phyloP scores from a whole-genome alignment of 495 filamentous ascomycete genomes.

The Halenospora varia region DNA sequence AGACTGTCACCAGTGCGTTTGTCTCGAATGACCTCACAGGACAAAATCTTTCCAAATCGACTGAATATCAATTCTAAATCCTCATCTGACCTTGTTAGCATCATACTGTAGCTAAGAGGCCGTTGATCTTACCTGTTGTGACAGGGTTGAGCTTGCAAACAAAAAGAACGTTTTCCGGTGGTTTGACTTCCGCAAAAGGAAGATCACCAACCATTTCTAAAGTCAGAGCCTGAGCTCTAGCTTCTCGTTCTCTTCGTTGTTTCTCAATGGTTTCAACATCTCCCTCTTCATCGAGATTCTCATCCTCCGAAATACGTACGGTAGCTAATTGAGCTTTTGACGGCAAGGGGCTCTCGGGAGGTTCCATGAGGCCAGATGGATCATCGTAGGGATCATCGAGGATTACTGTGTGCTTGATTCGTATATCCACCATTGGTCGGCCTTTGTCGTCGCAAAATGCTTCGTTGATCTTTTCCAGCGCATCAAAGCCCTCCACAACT shows the following conservation, averaged over 20 bases:
- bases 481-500: constrained; percentile 90
- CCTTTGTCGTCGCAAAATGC: constrained; percentile 81
- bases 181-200: constrained; percentile 96
- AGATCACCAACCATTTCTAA: constrained; percentile 98
- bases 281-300: constrained; percentile 56
- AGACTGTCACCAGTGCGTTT: constrained; percentile 90
- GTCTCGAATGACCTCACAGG: constrained; percentile 95
- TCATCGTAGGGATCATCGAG: constrained; percentile 88
- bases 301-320: constrained; percentile 86
- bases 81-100: constrained; percentile 52
- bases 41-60: constrained; percentile 92
- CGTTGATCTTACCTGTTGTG: constrained; percentile 43
- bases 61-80: constrained; percentile 94
- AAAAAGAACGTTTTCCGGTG: constrained; percentile 94
- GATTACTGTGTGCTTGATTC: constrained; percentile 84
- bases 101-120: background rate
- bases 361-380: constrained; percentile 68
- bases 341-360: constrained; percentile 75
- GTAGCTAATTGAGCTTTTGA: constrained; percentile 84
- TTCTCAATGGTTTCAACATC: constrained; percentile 74
- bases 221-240: constrained; percentile 88
- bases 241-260: constrained; percentile 81
- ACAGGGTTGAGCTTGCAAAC: constrained; percentile 99
- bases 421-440: constrained; percentile 82
- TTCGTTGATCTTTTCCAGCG: constrained; percentile 87